Conservation (phyloP, 768 basidiomycete genomes). For the Amanita pallidorosea region DNA sequence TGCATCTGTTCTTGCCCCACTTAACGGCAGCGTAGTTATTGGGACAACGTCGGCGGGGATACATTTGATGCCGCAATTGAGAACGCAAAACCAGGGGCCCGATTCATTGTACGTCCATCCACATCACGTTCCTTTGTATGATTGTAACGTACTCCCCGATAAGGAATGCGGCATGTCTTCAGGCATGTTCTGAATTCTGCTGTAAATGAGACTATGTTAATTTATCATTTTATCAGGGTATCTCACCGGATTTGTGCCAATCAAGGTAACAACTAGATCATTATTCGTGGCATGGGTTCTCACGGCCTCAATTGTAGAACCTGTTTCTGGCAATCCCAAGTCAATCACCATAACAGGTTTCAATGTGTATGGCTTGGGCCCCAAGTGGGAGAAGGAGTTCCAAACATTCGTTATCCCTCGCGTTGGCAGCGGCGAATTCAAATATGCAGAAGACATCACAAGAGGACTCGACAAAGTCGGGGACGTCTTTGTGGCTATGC, state of each 20-base stretch:
- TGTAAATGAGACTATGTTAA: background rate
- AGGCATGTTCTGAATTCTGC: slow-evolving; percentile 2
- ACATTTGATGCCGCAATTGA: slow-evolving; percentile 45
- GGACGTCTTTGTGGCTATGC: slow-evolving; percentile 21
- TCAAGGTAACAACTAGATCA: slow-evolving; percentile 14
- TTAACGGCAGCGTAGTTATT: slow-evolving; percentile 22
- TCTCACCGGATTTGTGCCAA: slow-evolving; percentile 18
- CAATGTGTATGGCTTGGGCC: slow-evolving; percentile 19
- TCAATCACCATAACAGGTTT: slow-evolving; percentile 29
- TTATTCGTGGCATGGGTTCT: background rate
- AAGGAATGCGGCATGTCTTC: slow-evolving; percentile 34
- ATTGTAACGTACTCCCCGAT: background rate
- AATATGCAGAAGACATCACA: slow-evolving; percentile 33
- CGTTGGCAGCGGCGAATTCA: slow-evolving; percentile 35
- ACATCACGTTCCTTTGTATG: background rate
- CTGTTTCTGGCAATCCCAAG: slow-evolving; percentile 27
- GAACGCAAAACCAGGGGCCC: slow-evolving; percentile 29
- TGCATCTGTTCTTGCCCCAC: background rate
- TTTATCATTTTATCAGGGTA: slow-evolving; percentile 13
- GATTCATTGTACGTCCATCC: slow-evolving; percentile 35
- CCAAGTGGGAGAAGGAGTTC: slow-evolving; percentile 31
- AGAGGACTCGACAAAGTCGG: slow-evolving; percentile 31
- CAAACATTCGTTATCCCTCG: slow-evolving; percentile 26
- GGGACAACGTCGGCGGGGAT: slow-evolving; percentile 54
- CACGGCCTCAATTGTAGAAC: slow-evolving; percentile 18